Base-by-base conservation (phyloP, 1,284 basidiomycete genomes). In the Phellopilus nigrolimitatus region DNA sequence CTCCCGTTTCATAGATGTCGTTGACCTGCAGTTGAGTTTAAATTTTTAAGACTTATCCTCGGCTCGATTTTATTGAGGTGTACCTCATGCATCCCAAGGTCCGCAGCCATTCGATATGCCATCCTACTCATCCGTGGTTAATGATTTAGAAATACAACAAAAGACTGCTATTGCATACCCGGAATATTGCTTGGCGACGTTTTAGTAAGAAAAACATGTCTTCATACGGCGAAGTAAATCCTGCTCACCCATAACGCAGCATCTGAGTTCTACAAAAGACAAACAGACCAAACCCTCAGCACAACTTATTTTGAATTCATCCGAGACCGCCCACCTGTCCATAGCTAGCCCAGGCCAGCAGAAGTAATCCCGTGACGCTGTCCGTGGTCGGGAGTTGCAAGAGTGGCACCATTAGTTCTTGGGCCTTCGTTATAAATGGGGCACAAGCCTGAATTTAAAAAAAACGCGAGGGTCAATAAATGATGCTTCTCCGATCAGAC, bases 361-460 rank as follows among this genome's bases (percentile, higher is more conserved):
- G 55, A 1, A 72, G 56, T 8, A 73, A 57, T 10, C 68, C 69
- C 0, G 69, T 68, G 0, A 66, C 63, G 2, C 64, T 65, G 52
- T 72, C 71, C 27, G 62, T 63, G 0, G 70, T 65, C 0, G 71
- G 71, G 2, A 73, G 59, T 36, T 70, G 69, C 17, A 73, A 49
- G 0, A 71, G 59, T 1, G 70, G 69, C 3, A 69, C 62, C 25
- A 70, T 60, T 3, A 72, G 59, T 43, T 71, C 66, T 53, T 71
- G 68, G 0, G 71, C 71, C 56, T 70, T 70, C n/a, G 70, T 66
- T 40, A 71, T 66, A 53, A 70, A 72, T 0, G 70, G 67, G 1
- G 66, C 65, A 30, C 64, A 63, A 7, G 67, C 67, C 53, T 66
- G 51, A n/a, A 50, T 10, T 71, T 31, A 70, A 50, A 25, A 8